These are phyloP conservation scores for Fusarium chuoi DNA, from an alignment of 2,329 filamentous ascomycete species.

Conservation along the genomic window DNA sequence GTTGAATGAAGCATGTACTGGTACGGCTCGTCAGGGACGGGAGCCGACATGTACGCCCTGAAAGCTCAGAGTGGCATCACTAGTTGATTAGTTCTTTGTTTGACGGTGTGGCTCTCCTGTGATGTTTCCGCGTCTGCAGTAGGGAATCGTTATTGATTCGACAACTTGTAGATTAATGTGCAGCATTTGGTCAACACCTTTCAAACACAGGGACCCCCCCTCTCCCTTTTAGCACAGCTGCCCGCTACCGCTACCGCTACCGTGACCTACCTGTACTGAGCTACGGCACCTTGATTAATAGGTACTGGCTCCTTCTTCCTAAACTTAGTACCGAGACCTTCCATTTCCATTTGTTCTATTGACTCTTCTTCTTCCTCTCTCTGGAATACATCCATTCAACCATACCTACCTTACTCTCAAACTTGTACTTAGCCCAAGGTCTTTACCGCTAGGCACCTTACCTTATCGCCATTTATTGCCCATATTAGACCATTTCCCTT, in stretches of 20 bases:
- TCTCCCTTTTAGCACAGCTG: slow-evolving; percentile 12
- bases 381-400: background rate
- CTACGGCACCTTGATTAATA: background rate
- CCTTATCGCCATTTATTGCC: background rate
- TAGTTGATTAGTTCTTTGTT: slow-evolving; percentile 7
- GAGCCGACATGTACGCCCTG: slow-evolving; percentile 10
- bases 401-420: background rate
- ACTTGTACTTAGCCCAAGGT: background rate
- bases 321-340: background rate
- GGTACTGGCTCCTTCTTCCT: background rate
- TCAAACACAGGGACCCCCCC: background rate
- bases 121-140: slow-evolving; percentile 4
- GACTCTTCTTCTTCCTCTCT: background rate
- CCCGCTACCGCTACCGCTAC: background rate
- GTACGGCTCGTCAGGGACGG: background rate
- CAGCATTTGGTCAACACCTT: background rate
- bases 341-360: background rate
- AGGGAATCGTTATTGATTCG: slow-evolving; percentile 12
- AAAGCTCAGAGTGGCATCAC: slow-evolving; percentile 33
- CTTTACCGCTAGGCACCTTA: background rate
- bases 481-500: background rate
- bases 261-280: background rate
- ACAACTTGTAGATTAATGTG: slow-evolving; percentile 14
- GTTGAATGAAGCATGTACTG: slow-evolving; percentile 1
- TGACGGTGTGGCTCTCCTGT: slow-evolving; percentile 19